These are phyloP conservation scores for Pseudogymnoascus pannorum DNA, from an alignment of 2,329 filamentous ascomycete species.

Conservation along the genomic window DNA sequence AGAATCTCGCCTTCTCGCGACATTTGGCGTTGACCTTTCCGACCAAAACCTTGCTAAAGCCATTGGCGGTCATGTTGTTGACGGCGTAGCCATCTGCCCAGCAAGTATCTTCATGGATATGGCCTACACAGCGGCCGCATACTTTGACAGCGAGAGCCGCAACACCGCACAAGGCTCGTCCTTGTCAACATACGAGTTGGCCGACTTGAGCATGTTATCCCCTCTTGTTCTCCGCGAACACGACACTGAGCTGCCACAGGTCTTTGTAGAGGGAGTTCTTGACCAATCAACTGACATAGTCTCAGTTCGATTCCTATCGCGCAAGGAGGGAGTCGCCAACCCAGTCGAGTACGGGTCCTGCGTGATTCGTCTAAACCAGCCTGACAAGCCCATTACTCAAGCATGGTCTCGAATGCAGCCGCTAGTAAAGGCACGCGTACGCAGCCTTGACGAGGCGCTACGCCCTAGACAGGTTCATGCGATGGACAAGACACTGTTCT, in stretches of 20 bases:
- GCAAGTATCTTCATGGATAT: constrained; percentile 24
- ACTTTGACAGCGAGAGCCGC: neutral
- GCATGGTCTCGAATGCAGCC: neutral
- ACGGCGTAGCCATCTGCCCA: constrained; percentile 19
- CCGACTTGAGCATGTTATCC: neutral
- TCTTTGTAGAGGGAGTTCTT: neutral
- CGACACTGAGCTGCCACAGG: neutral
- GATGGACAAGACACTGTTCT: constrained; percentile 15
- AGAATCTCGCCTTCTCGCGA: neutral
- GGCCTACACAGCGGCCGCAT: constrained; percentile 16
- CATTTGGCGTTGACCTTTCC: neutral
- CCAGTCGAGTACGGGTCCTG: neutral
- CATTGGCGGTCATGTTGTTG: constrained; percentile 20
- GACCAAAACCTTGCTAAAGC: neutral
- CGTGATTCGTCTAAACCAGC: neutral
- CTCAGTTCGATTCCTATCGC: neutral
- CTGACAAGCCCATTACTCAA: neutral
- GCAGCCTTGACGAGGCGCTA: neutral
- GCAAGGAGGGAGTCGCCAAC: neutral
- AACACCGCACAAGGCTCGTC: neutral
- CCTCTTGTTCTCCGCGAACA: neutral
- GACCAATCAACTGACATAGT: neutral
- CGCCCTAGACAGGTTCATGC: neutral
- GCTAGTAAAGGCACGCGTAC: neutral
- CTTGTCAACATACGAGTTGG: constrained; percentile 1